Evolutionary conservation across 345 rosid species (phyloP), one percentile per base, ranked within the genome.

Genomic region (Ailanthus altissimus): DNA sequence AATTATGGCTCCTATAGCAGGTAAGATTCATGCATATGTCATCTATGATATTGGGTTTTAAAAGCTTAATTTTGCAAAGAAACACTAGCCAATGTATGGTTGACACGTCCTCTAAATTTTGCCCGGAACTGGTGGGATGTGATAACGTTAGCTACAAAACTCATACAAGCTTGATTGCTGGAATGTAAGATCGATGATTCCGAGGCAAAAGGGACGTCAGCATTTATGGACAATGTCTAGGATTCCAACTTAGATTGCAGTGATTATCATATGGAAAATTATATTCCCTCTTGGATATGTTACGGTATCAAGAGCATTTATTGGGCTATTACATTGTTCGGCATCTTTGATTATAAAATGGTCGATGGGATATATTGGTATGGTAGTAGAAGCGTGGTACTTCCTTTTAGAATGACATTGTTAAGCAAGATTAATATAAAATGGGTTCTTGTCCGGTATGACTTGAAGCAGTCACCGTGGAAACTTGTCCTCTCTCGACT

Each of bases 341-440:
- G 28, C 26, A 49, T 46, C 56, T 15, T 73, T n/a, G 32, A 57
- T 23, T 73, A 57, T 57, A 57, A 72, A 72, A 72, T 15, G 51
- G 16, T 0, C 6, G 12, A 8, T 69, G n/a, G 42, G 16, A 26
- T 69, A 18, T 32, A 69, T 43, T 58, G 75, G 38, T 73, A 68
- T 60, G 58, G 77, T 60, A 46, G 16, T 74, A 61, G 69, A 47
- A 74, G 68, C 77, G 61, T 74, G 36, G 20, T 74, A 61, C 60
- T 61, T 74, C 77, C 46, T 28, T 50, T 51, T 32, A 21, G 46
- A 61, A 11, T 47, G 59, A 60, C 47, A 60, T 26, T 28, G 53
- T 57, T 60, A n/a, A 20, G 28, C 56, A 49, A 46, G 43, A 25
- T 60, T 28, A 60, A 42, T 57, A 21, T 53, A 72, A 72, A 72